Percentiles rank a stretch among this genome's conserved stretches.
phyloP scores from a whole-genome alignment of 2,329 filamentous ascomycete species.

The Aspergillus sergii region DNA sequence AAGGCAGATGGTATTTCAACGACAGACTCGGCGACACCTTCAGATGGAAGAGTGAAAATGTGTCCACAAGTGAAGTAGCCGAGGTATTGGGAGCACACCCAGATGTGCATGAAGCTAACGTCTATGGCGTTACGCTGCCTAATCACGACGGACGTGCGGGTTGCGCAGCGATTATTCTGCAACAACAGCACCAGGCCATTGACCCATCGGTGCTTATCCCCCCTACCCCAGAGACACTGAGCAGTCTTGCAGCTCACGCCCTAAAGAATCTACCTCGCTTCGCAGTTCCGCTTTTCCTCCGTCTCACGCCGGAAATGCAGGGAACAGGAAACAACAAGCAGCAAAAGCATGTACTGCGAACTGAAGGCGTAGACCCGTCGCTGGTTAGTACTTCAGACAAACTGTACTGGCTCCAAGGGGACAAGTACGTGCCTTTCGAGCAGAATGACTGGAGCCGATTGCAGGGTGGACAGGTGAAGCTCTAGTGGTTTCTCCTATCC shows the following conservation, averaged over 20 bases:
- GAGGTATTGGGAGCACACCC: constrained; percentile 70
- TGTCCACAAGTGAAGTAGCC: constrained; percentile 80
- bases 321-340: constrained; percentile 87
- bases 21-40: constrained; percentile 64
- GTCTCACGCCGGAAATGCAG: constrained; percentile 64
- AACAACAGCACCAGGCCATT: constrained; percentile 40
- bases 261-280: constrained; percentile 66
- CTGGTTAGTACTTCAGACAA: constrained; percentile 42
- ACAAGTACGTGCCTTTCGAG: constrained; percentile 69
- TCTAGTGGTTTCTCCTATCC: constrained; percentile 49
- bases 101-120: constrained; percentile 74
- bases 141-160: constrained; percentile 83
- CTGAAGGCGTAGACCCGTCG: constrained; percentile 71
- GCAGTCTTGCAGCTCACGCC: constrained; percentile 64
- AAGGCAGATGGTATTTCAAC: constrained; percentile 76
- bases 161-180: constrained; percentile 71
- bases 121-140: constrained; percentile 79
- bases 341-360: constrained; percentile 74
- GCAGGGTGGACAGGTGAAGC: constrained; percentile 68
- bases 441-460: constrained; percentile 70
- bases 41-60: constrained; percentile 73
- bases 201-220: constrained; percentile 26
- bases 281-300: constrained; percentile 76
- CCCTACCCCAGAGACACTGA: constrained; percentile 49
- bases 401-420: constrained; percentile 68